These are phyloP conservation scores for Ceratocystis papillata DNA, from an alignment of 2,329 filamentous ascomycete species.

Conservation along the genomic window DNA sequence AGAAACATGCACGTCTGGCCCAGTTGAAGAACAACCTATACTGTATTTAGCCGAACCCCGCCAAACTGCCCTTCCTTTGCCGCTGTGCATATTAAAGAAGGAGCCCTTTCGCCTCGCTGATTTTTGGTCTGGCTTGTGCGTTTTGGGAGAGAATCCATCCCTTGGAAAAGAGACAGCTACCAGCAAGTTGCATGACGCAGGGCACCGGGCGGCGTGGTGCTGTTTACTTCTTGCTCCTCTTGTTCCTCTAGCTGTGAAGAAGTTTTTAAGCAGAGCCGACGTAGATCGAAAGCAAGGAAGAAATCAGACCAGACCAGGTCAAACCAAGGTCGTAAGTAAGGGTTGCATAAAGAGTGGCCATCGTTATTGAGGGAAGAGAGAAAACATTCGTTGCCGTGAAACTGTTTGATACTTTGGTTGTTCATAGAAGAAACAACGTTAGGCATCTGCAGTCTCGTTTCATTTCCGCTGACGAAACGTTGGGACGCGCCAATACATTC, in stretches of 20 bases:
- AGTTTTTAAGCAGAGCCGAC: too few species aligned
- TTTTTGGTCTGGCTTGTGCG: neutral
- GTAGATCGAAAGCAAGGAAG: too few species aligned
- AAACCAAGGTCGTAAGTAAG: neutral
- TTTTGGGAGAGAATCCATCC: neutral
- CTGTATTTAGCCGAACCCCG: constrained; percentile 5
- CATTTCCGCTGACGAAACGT: constrained; percentile 1
- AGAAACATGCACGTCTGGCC: neutral
- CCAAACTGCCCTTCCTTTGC: constrained; percentile 1
- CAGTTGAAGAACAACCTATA: neutral
- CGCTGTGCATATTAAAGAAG: constrained; percentile 8
- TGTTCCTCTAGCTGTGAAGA: neutral
- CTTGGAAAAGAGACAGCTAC: neutral
- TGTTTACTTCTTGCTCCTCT: neutral
- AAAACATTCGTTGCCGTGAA: neutral
- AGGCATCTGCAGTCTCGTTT: constrained; percentile 11
- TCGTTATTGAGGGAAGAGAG: constrained; percentile 1
- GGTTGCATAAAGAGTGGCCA: too few species aligned
- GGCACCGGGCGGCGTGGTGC: neutral
- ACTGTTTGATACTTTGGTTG: neutral
- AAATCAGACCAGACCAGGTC: neutral
- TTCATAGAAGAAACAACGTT: neutral
- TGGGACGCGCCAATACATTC: constrained; percentile 6
- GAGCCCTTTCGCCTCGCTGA: neutral
- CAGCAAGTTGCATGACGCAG: constrained; percentile 1